Evolutionary conservation across 2,329 filamentous ascomycete genomes (phyloP).

Genomic region (Ceratocystis papillata): DNA sequence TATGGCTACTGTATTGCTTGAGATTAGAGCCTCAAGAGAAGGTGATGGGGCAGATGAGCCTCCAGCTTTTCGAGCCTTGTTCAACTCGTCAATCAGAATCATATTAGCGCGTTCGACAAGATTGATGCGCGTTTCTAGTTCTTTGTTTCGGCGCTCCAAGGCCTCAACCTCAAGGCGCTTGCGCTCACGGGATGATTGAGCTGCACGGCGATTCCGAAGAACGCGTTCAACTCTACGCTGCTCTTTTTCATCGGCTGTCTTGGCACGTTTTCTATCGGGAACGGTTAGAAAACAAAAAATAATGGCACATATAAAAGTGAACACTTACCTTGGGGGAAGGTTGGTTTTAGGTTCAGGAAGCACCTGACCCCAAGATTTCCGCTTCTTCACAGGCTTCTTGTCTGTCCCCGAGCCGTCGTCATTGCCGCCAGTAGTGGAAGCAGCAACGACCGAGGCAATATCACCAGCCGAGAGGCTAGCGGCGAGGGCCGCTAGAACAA

Average conservation of each 20-base stretch:
- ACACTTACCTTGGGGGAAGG: slow-evolving; percentile 68
- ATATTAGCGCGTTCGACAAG: slow-evolving; percentile 47
- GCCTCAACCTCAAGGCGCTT: slow-evolving; percentile 83
- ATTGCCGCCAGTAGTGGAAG: slow-evolving; percentile 24
- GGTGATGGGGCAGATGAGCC: slow-evolving; percentile 35
- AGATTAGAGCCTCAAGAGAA: slow-evolving; percentile 36
- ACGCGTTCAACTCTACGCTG: slow-evolving; percentile 95
- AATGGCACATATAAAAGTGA: no score
- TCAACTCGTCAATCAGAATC: slow-evolving; percentile 41
- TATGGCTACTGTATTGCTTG: slow-evolving; percentile 37
- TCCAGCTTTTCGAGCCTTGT: slow-evolving; percentile 38
- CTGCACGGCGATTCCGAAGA: slow-evolving; percentile 87
- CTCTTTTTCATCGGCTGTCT: slow-evolving; percentile 98
- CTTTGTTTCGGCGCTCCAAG: slow-evolving; percentile 63
- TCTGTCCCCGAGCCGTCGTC: slow-evolving; percentile 32
- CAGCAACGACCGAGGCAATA: slow-evolving; percentile 23
- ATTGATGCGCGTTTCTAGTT: slow-evolving; percentile 53
- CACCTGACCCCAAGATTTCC: slow-evolving; percentile 98
- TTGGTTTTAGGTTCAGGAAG: slow-evolving; percentile 94
- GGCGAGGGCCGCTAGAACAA: slow-evolving; percentile 27
- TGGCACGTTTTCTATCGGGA: slow-evolving; percentile 70
- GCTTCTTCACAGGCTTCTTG: slow-evolving; percentile 77
- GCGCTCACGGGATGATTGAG: slow-evolving; percentile 90
- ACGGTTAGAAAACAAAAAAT: not conserved
- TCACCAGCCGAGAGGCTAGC: slow-evolving; percentile 19